Evolutionary conservation across 768 basidiomycete genomes (phyloP).

Genomic region (Pulveroboletus frians): DNA sequence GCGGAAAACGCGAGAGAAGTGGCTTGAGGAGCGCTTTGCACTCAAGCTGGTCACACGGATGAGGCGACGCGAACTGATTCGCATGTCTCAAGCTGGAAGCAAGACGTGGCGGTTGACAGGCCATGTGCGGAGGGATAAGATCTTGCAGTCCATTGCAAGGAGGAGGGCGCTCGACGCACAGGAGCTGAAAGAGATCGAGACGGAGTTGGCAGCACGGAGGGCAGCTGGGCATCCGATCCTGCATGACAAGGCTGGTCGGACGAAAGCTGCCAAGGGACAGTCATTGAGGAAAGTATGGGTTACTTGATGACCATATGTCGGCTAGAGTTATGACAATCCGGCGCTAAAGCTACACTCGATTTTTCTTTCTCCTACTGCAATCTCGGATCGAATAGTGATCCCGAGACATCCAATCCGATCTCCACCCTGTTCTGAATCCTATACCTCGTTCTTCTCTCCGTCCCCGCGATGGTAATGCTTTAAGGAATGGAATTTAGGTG

Average conservation of each 20-base stretch:
- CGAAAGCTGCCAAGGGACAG: constrained; percentile 1
- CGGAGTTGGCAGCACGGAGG: constrained; percentile 25
- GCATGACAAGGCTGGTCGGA: constrained; percentile 14
- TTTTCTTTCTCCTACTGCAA: neutral
- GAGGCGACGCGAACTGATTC: constrained; percentile 32
- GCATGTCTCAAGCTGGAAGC: constrained; percentile 33
- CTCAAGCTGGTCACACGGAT: constrained; percentile 33
- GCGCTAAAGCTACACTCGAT: constrained; percentile 22
- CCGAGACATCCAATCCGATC: neutral
- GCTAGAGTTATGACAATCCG: constrained; percentile 1
- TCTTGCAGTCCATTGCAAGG: constrained; percentile 46
- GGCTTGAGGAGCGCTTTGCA: constrained; percentile 59
- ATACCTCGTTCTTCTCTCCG: neutral
- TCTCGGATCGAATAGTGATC: neutral
- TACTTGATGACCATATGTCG: neutral
- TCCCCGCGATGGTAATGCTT: neutral
- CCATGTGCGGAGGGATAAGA: constrained; percentile 43
- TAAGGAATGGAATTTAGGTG: constrained; percentile 7
- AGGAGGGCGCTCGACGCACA: constrained; percentile 41
- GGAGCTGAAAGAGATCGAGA: constrained; percentile 35
- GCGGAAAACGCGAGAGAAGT: constrained; percentile 50
- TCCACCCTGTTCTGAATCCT: neutral
- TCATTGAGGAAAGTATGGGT: constrained; percentile 8
- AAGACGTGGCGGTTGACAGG: constrained; percentile 38
- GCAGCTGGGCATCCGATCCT: constrained; percentile 21